Evolutionary conservation across 805 yeast species (phyloP).

Genomic region (Candida yuanshanica): DNA sequence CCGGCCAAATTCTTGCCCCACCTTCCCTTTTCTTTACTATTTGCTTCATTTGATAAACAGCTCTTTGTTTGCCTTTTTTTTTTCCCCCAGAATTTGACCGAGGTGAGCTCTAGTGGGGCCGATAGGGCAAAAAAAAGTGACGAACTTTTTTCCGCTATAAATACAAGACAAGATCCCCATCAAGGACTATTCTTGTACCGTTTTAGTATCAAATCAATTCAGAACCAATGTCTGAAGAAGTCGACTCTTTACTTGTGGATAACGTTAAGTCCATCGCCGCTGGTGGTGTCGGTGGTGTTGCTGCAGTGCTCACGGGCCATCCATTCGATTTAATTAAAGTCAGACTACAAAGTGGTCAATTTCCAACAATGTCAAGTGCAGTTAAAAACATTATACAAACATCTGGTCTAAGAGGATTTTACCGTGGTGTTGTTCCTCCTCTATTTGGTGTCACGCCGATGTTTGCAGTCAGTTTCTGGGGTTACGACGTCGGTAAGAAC

Average conservation of each 20-base stretch:
- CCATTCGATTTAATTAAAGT: conserved; percentile 95
- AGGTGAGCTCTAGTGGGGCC: background rate
- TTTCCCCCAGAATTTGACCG: background rate
- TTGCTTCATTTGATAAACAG: background rate
- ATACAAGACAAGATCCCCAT: no score
- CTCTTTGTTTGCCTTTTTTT: no score
- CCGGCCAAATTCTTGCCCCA: no score
- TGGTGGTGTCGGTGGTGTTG: conserved; percentile 96
- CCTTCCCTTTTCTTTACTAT: background rate
- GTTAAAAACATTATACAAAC: conserved; percentile 60
- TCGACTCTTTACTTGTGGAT: conserved; percentile 40
- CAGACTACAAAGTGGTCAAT: conserved; percentile 75
- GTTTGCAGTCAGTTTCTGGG: conserved; percentile 98
- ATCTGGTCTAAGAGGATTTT: conserved; percentile 77
- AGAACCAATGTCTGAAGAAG: conserved; percentile 16
- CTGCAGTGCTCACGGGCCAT: conserved; percentile 94
- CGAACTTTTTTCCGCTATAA: no score
- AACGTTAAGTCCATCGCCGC: conserved; percentile 84
- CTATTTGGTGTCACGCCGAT: conserved; percentile 95
- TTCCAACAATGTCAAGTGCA: conserved; percentile 57
- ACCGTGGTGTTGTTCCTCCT: conserved; percentile 93
- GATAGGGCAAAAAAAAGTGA: background rate
- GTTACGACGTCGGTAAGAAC: conserved; percentile 88
- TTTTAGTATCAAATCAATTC: background rate
- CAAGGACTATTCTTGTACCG: no score